These are phyloP conservation scores for Penicillium corylophilum DNA, from an alignment of 2,329 filamentous ascomycete species.

Conservation along the genomic window DNA sequence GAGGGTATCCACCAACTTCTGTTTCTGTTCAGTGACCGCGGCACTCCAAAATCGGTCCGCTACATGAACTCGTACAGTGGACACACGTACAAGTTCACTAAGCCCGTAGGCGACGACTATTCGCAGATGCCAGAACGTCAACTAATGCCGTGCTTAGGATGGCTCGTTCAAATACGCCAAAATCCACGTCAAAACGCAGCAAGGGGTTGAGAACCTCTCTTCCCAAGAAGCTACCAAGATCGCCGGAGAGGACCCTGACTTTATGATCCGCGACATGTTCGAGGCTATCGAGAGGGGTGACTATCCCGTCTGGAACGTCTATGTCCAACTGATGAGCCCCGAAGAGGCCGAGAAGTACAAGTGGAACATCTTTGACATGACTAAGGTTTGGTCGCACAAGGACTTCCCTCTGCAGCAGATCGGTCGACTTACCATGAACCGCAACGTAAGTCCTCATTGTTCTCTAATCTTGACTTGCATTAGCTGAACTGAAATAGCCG, in stretches of 20 bases:
- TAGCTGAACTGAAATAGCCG: slow-evolving; percentile 23
- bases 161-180: slow-evolving; percentile 63
- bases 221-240: slow-evolving; percentile 71
- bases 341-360: slow-evolving; percentile 71
- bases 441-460: slow-evolving; percentile 51
- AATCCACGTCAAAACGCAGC: slow-evolving; percentile 47
- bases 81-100: slow-evolving; percentile 47
- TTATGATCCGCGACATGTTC: slow-evolving; percentile 71
- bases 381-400: slow-evolving; percentile 80
- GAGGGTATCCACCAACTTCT: slow-evolving; percentile 63
- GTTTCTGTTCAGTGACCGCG: slow-evolving; percentile 62
- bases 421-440: slow-evolving; percentile 69
- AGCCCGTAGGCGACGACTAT: not conserved
- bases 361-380: slow-evolving; percentile 79
- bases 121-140: not conserved
- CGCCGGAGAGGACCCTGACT: slow-evolving; percentile 71
- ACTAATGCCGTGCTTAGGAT: slow-evolving; percentile 35
- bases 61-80: slow-evolving; percentile 65
- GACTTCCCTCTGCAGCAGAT: slow-evolving; percentile 71
- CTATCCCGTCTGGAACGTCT: slow-evolving; percentile 74
- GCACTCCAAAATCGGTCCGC: slow-evolving; percentile 61
- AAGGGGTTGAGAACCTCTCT: slow-evolving; percentile 51
- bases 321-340: slow-evolving; percentile 71
- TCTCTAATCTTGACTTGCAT: not conserved
- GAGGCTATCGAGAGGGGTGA: slow-evolving; percentile 69